Conservation (phyloP, 2,329 filamentous ascomycete species). For the Boeremia lycopersici region DNA sequence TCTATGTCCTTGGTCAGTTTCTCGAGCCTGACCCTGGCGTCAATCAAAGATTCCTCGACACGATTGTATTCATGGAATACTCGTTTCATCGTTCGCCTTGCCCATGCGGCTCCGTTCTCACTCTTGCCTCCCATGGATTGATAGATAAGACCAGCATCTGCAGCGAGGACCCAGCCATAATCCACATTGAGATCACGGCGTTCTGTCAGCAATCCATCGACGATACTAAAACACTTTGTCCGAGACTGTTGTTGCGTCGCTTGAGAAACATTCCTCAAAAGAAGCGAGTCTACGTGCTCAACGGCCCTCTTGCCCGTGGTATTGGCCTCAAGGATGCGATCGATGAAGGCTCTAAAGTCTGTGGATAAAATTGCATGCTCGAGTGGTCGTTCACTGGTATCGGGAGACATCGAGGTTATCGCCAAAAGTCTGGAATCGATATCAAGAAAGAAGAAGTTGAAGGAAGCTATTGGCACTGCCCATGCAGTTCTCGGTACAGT, state of each 20-base stretch:
- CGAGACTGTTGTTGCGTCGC: not conserved
- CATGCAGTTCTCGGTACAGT: too few relatives aligned
- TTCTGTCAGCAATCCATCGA: not conserved
- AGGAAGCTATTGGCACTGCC: not conserved
- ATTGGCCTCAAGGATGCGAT: not conserved
- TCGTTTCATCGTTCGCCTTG: not conserved
- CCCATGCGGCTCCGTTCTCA: not conserved
- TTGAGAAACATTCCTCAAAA: not conserved
- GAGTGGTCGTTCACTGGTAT: not conserved
- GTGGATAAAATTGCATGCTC: not conserved
- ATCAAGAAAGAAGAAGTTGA: not conserved
- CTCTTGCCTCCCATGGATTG: not conserved
- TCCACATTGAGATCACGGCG: slow-evolving; percentile 5
- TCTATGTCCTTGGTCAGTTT: not conserved
- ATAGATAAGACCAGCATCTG: not conserved
- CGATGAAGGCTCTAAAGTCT: slow-evolving; percentile 5
- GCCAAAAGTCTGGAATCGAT: not conserved
- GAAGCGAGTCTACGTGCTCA: not conserved
- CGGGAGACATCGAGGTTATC: not conserved
- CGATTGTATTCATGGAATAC: slow-evolving; percentile 1
- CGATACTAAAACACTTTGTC: not conserved
- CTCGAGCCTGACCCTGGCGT: not conserved
- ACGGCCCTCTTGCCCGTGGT: not conserved
- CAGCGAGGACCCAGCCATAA: slow-evolving; percentile 8
- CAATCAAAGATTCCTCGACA: not conserved